Conservation (phyloP, 2,329 filamentous ascomycete species). For the Fusarium scirpi region DNA sequence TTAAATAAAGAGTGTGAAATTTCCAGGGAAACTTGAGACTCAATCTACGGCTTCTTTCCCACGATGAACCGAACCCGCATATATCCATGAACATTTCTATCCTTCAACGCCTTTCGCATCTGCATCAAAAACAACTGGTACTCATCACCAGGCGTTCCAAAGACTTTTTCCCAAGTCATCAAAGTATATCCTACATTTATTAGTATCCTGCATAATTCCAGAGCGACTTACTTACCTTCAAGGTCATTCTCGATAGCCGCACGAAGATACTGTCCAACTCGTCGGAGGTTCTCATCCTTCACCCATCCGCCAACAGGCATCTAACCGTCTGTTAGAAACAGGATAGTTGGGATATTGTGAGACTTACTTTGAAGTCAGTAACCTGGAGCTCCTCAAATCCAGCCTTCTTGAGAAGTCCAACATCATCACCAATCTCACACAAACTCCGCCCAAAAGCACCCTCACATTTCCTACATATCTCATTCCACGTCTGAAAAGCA, state of each 20-base stretch:
- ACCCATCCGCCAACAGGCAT: constrained; percentile 20
- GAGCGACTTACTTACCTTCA: neutral
- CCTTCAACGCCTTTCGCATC: neutral
- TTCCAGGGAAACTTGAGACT: neutral
- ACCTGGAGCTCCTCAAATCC: constrained; percentile 4
- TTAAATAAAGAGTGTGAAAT: accelerated
- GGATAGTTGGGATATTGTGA: neutral
- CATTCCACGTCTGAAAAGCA: neutral
- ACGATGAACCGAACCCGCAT: neutral
- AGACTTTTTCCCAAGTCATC: neutral
- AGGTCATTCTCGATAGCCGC: constrained; percentile 7
- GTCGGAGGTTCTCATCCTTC: neutral
- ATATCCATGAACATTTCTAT: neutral
- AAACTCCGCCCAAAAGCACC: neutral
- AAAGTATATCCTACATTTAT: neutral
- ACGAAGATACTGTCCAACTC: constrained; percentile 8
- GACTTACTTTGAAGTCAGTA: constrained; percentile 6
- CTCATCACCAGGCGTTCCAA: neutral
- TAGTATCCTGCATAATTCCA: neutral
- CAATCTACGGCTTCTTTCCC: neutral
- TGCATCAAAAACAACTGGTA: constrained; percentile 1
- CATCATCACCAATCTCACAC: neutral
- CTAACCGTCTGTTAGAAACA: neutral
- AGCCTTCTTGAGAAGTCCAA: neutral
- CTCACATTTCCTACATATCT: neutral